phyloP scores from a whole-genome alignment of 306 rosid species.

The Acacia confusa region DNA sequence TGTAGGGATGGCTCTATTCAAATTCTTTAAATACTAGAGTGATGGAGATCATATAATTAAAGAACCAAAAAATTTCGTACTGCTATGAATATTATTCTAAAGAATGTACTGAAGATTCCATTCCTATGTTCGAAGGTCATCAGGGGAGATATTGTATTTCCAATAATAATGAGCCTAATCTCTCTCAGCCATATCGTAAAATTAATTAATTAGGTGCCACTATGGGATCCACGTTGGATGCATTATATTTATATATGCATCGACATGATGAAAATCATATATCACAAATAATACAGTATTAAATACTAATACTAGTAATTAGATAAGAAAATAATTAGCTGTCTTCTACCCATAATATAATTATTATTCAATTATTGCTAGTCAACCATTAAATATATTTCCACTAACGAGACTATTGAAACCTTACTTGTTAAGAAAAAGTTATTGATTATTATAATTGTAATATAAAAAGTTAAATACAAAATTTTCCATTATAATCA shows the following conservation, averaged over 20 bases:
- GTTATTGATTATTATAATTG: neutral
- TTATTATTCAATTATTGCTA: constrained; percentile 7
- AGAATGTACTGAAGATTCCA: constrained; percentile 6
- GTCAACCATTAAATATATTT: constrained; percentile 16
- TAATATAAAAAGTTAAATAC: neutral
- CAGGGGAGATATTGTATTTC: neutral
- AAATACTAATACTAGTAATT: neutral
- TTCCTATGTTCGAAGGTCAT: constrained; percentile 11
- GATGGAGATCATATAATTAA: neutral
- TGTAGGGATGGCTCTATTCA: neutral
- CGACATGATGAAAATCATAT: neutral
- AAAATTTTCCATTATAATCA: neutral
- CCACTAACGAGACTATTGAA: neutral
- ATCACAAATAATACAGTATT: neutral
- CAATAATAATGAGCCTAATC: neutral
- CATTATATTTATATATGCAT: neutral
- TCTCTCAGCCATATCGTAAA: constrained; percentile 10
- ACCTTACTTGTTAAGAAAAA: neutral
- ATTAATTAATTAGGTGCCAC: neutral
- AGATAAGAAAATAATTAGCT: neutral
- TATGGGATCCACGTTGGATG: constrained; percentile 37
- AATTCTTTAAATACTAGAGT: neutral
- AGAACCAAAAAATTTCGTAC: neutral
- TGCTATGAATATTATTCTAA: constrained; percentile 11
- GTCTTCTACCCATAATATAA: neutral